Evolutionary conservation across 441 rosid species (phyloP), one percentile per base, ranked within the genome.

Genomic region (Croton setiger): DNA sequence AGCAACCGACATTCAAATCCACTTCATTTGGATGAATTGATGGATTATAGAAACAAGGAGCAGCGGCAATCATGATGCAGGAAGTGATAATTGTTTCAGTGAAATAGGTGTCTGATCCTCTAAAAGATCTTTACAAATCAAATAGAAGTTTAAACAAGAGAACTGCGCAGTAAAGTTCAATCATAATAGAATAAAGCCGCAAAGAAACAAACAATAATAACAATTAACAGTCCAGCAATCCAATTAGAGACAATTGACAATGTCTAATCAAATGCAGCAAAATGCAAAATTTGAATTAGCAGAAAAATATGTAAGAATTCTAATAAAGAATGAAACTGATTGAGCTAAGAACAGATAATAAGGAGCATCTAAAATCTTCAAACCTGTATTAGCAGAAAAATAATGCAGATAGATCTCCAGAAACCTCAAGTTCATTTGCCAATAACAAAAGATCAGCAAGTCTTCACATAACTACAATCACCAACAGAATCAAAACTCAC

Each of bases 341-440:
- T 55, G 48, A 48, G 17, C 56, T 31, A 3, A 45, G 9, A 48
- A 56, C 14, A 31, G 17, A 44, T 43, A 6, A 21, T 5, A 23
- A 37, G 58, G 20, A 52, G 53, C 13, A 69, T 51, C 35, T 66
- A 58, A 27, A 62, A 58, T 54, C 52, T 35, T 45, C 73, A 65
- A 69, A 86, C 90, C 90, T 82, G 82, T 76, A 67, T 71, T 76
- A 73, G 71, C 71, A 64, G 78, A 74, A 67, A 72, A 76, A 65
- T 43, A 70, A 41, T 51, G 89, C 73, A 78, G 80, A 76, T 79
- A 81, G 84, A 77, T 84, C 86, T 69, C 75, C 72, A 75, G 69
- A 79, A 73, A 74, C 78, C 77, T 83, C 86, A 75, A 78, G 83
- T 85, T 86, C 87, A 86, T 81, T 85, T 76, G 82, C 81, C 75